Evolutionary conservation across 257 asterid genomes (phyloP).

Genomic region (Solanum verrucosum): DNA sequence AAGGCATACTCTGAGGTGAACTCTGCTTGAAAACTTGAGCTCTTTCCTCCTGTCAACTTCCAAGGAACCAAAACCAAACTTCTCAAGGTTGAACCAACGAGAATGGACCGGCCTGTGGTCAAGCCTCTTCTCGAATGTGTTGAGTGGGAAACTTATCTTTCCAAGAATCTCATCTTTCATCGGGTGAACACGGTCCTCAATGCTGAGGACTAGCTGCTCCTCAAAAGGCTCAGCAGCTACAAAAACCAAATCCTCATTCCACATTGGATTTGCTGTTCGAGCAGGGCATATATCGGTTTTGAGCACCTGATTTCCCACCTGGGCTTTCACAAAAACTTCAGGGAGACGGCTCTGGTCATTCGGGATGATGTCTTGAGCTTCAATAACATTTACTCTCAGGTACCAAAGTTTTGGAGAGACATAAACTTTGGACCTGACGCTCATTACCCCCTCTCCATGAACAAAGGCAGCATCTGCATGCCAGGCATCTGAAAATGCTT

Average conservation of each 20-base stretch:
- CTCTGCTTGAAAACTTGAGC: slow-evolving; percentile 46
- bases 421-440: slow-evolving; percentile 60
- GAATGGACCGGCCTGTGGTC: slow-evolving; percentile 70
- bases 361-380: slow-evolving; percentile 63
- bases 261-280: slow-evolving; percentile 50
- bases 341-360: slow-evolving; percentile 40
- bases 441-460: slow-evolving; percentile 54
- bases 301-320: slow-evolving; percentile 53
- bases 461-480: slow-evolving; percentile 66
- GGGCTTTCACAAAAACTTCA: slow-evolving; percentile 43
- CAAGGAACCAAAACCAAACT: slow-evolving; percentile 27
- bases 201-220: slow-evolving; percentile 49
- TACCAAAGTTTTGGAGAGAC: slow-evolving; percentile 82
- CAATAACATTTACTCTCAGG: slow-evolving; percentile 60
- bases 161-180: slow-evolving; percentile 57
- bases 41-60: slow-evolving; percentile 51
- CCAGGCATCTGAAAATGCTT: slow-evolving; percentile 77
- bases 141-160: slow-evolving; percentile 35
- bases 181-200: slow-evolving; percentile 56
- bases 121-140: slow-evolving; percentile 49
- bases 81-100: slow-evolving; percentile 67
- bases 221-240: slow-evolving; percentile 79
- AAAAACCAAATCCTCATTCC: slow-evolving; percentile 70
- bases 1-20: slow-evolving; percentile 60
- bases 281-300: slow-evolving; percentile 37